Evolutionary conservation across 78 protist species (phyloP).

Genomic region (Guillardia theta): DNA sequence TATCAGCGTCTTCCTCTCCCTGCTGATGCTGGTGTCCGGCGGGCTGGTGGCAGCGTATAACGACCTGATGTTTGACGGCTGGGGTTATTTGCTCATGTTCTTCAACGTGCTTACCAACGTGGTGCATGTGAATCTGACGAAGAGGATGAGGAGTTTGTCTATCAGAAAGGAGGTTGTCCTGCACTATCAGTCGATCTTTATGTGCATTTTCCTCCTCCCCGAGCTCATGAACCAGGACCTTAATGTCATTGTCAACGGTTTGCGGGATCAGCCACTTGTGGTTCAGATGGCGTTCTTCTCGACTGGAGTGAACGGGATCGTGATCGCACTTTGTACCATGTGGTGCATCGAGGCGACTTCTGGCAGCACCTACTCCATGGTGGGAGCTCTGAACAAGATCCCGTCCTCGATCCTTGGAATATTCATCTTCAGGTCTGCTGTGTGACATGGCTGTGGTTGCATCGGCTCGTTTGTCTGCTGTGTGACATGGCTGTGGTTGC

Average conservation of each 20-base stretch:
- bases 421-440: neutral
- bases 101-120: neutral
- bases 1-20: neutral
- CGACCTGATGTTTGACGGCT: neutral
- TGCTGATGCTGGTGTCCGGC: neutral
- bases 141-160: neutral
- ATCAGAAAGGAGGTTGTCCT: neutral
- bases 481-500: neutral
- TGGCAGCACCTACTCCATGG: neutral
- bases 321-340: neutral
- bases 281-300: neutral
- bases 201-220: neutral
- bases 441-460: too few relatives aligned
- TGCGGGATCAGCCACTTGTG: neutral
- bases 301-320: neutral
- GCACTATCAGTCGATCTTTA: slow-evolving; percentile 11
- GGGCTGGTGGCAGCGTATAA: neutral
- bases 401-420: neutral
- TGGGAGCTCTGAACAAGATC: neutral
- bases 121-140: neutral
- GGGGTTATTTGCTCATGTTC: neutral
- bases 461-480: neutral
- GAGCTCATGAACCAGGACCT: neutral
- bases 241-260: neutral
- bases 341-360: slow-evolving; percentile 17